phyloP scores from a whole-genome alignment of 495 filamentous ascomycete species.

The Chaetomidium leptoderma region DNA sequence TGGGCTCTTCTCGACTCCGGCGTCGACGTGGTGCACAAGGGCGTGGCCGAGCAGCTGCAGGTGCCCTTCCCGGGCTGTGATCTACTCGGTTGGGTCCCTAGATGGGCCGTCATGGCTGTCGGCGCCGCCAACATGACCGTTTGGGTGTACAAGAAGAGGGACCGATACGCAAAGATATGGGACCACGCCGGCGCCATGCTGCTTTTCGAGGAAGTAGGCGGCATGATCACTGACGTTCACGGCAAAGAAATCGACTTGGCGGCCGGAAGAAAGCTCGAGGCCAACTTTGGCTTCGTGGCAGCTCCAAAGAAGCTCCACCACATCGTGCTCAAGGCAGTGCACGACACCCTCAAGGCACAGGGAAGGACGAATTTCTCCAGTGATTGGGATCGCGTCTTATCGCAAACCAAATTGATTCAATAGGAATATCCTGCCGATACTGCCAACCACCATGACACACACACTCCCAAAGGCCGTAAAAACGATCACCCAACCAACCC shows the following conservation, averaged over 20 bases:
- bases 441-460: no score
- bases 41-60: slow-evolving; percentile 45
- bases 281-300: slow-evolving; percentile 50
- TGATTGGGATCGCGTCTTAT: neutral
- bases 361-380: slow-evolving; percentile 10
- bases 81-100: slow-evolving; percentile 59
- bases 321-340: slow-evolving; percentile 33
- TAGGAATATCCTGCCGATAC: no score
- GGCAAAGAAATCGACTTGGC: slow-evolving; percentile 49
- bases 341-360: slow-evolving; percentile 32
- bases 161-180: slow-evolving; percentile 61
- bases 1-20: slow-evolving; percentile 41
- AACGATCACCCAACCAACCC: no score
- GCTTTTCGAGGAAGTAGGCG: slow-evolving; percentile 61
- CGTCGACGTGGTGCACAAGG: slow-evolving; percentile 40
- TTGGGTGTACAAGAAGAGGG: slow-evolving; percentile 54
- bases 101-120: slow-evolving; percentile 59
- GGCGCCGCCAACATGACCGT: slow-evolving; percentile 57
- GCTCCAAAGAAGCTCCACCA: slow-evolving; percentile 37
- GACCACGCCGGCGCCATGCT: slow-evolving; percentile 69
- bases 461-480: no score
- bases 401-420: neutral
- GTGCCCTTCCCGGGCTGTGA: slow-evolving; percentile 51
- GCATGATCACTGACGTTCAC: slow-evolving; percentile 58
- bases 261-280: slow-evolving; percentile 41